A percentile compares a stretch with the other conserved stretches of the same genome.
Conservation (phyloP, 306 rosid species). For the Prinsepia uniflora region DNA sequence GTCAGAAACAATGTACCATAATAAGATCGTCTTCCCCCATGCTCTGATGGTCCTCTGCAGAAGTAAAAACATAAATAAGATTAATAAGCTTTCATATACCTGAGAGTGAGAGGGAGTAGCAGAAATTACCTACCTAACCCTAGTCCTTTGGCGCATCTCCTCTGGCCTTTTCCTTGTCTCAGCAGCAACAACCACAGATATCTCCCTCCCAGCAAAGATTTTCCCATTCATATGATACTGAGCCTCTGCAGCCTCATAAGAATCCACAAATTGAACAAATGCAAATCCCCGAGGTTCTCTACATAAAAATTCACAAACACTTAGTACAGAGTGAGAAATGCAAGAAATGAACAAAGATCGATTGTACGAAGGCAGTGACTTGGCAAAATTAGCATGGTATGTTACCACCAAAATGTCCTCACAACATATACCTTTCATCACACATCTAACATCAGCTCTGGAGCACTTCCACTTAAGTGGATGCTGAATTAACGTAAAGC, state of each 20-base stretch:
- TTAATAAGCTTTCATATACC: not conserved
- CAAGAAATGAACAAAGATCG: conserved; percentile 24
- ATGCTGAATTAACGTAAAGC: conserved; percentile 51
- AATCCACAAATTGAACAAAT: conserved; percentile 92
- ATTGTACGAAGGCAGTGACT: conserved; percentile 32
- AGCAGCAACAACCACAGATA: conserved; percentile 86
- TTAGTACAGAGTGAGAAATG: conserved; percentile 32
- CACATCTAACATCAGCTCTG: conserved; percentile 39
- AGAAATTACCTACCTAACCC: conserved; percentile 62
- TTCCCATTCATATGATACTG: conserved; percentile 96
- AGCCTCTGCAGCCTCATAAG: conserved; percentile 92
- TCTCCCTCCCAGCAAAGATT: conserved; percentile 96
- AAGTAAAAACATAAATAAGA: conserved; percentile 15
- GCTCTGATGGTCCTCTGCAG: conserved; percentile 58
- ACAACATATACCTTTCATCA: conserved; percentile 47
- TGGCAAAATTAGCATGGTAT: conserved; percentile 35
- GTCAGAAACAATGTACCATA: conserved; percentile 50
- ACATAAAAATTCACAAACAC: conserved; percentile 33
- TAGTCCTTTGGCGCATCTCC: conserved; percentile 83
- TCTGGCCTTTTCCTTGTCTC: conserved; percentile 98
- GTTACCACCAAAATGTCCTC: conserved; percentile 41
- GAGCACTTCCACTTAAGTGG: conserved; percentile 42
- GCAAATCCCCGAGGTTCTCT: conserved; percentile 99
- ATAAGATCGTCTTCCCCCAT: conserved; percentile 69
- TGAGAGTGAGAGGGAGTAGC: conserved; percentile 6